These are phyloP conservation scores for Hortiboletus campestris DNA, from an alignment of 768 basidiomycete genomes.

Conservation along the genomic window DNA sequence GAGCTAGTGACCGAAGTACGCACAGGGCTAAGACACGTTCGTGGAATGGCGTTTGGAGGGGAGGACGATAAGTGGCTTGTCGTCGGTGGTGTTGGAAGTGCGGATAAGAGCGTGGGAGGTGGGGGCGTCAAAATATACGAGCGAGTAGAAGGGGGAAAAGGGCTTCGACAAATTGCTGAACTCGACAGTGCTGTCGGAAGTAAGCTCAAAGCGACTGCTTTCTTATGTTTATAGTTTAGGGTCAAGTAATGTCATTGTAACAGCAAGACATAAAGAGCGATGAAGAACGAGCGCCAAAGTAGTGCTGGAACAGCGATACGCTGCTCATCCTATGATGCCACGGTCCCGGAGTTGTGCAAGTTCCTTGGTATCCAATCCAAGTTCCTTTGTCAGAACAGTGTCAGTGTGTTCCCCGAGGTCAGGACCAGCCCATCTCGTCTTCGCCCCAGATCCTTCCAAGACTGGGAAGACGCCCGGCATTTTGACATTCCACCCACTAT, in stretches of 20 bases:
- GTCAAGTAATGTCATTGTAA: not conserved
- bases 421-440: constrained; percentile 68
- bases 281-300: not conserved
- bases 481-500: constrained; percentile 59
- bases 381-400: constrained; percentile 43
- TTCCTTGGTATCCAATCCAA: constrained; percentile 39
- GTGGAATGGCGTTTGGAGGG: constrained; percentile 69
- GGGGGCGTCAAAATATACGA: constrained; percentile 74
- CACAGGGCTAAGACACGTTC: constrained; percentile 67
- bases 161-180: constrained; percentile 50
- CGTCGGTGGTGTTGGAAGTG: constrained; percentile 50
- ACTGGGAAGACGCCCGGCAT: constrained; percentile 66
- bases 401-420: constrained; percentile 61
- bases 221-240: constrained; percentile 33
- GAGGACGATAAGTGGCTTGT: constrained; percentile 58
- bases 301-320: not conserved
- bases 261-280: not conserved
- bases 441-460: constrained; percentile 55
- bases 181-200: constrained; percentile 37
- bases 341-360: constrained; percentile 39
- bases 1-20: constrained; percentile 60
- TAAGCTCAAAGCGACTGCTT: constrained; percentile 34
- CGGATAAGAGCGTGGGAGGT: constrained; percentile 58
- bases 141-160: constrained; percentile 56
- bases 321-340: constrained; percentile 38